Percentiles rank a stretch among this genome's conserved stretches.
Conservation (phyloP, 2,329 filamentous ascomycete genomes). For the Tolypocladium inflatum region DNA sequence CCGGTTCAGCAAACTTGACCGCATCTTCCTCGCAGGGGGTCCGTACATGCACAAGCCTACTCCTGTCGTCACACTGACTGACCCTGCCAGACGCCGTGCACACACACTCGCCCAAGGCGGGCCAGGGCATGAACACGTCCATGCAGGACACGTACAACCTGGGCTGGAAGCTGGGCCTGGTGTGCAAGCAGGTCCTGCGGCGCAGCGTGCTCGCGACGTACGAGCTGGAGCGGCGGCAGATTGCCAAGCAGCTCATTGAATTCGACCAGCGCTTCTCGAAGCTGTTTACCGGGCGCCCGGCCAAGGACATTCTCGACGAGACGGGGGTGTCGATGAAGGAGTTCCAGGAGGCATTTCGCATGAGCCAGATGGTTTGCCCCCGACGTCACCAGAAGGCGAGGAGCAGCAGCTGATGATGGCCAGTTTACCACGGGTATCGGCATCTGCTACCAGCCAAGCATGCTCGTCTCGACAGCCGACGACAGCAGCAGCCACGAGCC, state of each 20-base stretch:
- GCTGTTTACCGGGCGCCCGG: constrained; percentile 47
- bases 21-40: constrained; percentile 63
- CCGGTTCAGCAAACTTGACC: constrained; percentile 42
- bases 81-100: constrained; percentile 38
- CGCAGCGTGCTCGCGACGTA: constrained; percentile 38
- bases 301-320: constrained; percentile 33
- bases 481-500: not conserved
- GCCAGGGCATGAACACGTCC: constrained; percentile 63
- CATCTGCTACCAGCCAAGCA: constrained; percentile 4
- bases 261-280: constrained; percentile 50
- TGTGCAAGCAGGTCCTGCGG: constrained; percentile 32
- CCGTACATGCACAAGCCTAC: constrained; percentile 21
- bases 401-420: constrained; percentile 10
- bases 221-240: constrained; percentile 40
- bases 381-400: not conserved
- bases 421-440: constrained; percentile 9
- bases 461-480: constrained; percentile 8
- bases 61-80: constrained; percentile 17
- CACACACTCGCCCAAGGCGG: constrained; percentile 49
- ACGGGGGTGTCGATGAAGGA: constrained; percentile 51
- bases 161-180: constrained; percentile 45
- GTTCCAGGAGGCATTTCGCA: constrained; percentile 52
- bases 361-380: constrained; percentile 33
- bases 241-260: constrained; percentile 57
- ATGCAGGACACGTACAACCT: constrained; percentile 55